These are phyloP conservation scores for Tanacetum coccineum DNA, from an alignment of 129 eudicot species.

Conservation along the genomic window DNA sequence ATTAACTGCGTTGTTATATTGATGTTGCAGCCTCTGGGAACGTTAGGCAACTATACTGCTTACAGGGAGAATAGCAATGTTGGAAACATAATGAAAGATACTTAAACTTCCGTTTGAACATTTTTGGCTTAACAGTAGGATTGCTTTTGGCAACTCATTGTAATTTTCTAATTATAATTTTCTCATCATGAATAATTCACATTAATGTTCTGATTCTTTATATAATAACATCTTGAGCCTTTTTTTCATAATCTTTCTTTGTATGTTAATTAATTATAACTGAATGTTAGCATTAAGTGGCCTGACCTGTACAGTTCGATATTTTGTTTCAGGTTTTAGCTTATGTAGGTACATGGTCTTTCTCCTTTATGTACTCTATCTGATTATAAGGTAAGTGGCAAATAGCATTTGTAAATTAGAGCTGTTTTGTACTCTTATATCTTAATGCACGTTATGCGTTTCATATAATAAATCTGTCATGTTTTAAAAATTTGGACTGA, in stretches of 20 bases:
- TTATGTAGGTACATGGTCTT: too few species aligned
- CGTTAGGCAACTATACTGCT: constrained; percentile 84
- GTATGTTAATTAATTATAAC: neutral
- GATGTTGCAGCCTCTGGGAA: constrained; percentile 84
- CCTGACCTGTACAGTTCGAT: too few species aligned
- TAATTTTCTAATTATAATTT: constrained; percentile 14
- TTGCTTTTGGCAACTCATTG: constrained; percentile 30
- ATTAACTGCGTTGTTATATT: constrained; percentile 7
- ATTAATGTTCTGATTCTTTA: constrained; percentile 2
- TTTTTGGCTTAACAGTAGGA: constrained; percentile 23
- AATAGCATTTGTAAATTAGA: too few species aligned
- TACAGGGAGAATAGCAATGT: constrained; percentile 65
- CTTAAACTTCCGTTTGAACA: constrained; percentile 18
- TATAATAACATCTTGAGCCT: neutral
- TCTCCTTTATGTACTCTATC: too few species aligned
- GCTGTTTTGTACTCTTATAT: too few species aligned
- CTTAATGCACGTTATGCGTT: too few species aligned
- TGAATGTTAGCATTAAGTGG: too few species aligned
- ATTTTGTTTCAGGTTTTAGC: too few species aligned
- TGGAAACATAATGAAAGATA: constrained; percentile 17
- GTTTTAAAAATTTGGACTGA: too few species aligned
- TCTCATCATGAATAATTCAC: neutral
- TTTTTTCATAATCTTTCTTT: neutral
- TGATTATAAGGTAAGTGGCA: too few species aligned
- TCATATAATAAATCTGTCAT: too few species aligned